Evolutionary conservation across 2,329 filamentous ascomycete genomes (phyloP), one percentile per base, ranked within the genome.

Genomic region (Incumbomyces delicatus): DNA sequence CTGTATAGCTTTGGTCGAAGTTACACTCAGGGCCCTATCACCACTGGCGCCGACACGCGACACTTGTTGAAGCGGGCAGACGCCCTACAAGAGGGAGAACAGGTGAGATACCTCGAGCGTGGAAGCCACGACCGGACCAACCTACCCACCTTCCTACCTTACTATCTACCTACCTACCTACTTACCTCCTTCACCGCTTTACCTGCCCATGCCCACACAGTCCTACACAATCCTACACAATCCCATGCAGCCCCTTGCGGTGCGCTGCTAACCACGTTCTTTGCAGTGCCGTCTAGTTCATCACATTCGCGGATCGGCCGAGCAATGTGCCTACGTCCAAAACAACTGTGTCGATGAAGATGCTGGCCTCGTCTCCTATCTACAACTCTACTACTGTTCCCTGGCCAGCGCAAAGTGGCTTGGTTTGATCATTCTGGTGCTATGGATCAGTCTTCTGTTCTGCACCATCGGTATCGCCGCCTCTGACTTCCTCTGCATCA

Each of bases 401-500:
- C 72, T 94, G 30, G 71, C 73, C 46, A 66, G 78, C 45, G 79
- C 73, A 12, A 82, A 87, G 60, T 81, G 85, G 1, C 53, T 94
- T 38, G 87, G 85, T n/a, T 94, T 98, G 60, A 62, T 72, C 17
- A 70, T 94, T 35, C 72, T 98, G 38, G 76, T 87, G 13, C 58
- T 81, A 50, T 98, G 92, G 92, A 77, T 95, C 6, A 85, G 79
- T 32, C 70, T 96, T 46, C 78, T 98, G 6, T 98, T 98, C 67
- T 90, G 85, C 57, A 96, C 92, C 12, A 95, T 98, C 54, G 92
- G 92, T 50, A 95, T 98, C 53, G 92, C 92, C 12, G 92, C 92
- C 17, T 95, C 88, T 66, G 92, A 98, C 68, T 98, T 98, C 71
- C 92, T 98, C 68, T 96, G 89, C 67, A 80, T 96, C 68, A 95